These are phyloP conservation scores for Arctium lappa DNA, from an alignment of 129 eudicot species.

Conservation along the genomic window DNA sequence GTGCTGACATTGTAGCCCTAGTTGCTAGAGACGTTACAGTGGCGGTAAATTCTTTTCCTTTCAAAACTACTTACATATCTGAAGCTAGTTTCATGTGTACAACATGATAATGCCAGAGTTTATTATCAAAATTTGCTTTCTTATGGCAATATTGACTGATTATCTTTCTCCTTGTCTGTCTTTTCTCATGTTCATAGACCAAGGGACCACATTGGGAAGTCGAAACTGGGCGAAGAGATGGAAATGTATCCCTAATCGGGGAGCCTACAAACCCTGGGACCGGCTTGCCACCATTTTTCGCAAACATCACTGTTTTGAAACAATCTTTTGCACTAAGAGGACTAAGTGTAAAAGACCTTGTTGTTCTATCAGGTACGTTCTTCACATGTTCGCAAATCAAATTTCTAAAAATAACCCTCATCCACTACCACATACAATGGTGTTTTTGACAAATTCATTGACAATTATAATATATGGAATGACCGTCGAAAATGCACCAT, in stretches of 20 bases:
- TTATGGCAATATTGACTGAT: not conserved
- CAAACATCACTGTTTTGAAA: constrained; percentile 37
- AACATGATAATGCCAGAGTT: not conserved
- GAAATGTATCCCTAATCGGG: constrained; percentile 38
- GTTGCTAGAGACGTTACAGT: constrained; percentile 50
- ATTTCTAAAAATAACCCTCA: too few species aligned
- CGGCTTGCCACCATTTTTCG: constrained; percentile 41
- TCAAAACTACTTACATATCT: not conserved
- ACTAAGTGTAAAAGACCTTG: constrained; percentile 54
- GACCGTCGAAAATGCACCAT: not conserved
- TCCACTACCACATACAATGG: not conserved
- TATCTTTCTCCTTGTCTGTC: not conserved
- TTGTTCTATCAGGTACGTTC: constrained; percentile 51
- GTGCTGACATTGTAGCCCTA: constrained; percentile 61
- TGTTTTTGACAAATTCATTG: not conserved
- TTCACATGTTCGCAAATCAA: not conserved
- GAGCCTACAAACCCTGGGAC: constrained; percentile 29
- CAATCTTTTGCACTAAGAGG: constrained; percentile 36
- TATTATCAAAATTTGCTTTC: not conserved
- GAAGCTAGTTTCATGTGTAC: not conserved
- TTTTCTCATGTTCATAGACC: constrained; percentile 28
- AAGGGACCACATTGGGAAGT: constrained; percentile 64
- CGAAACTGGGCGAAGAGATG: constrained; percentile 74
- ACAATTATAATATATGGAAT: not conserved
- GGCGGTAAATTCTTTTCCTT: constrained; percentile 27